These are phyloP conservation scores for Termitomyces sp. DNA, from an alignment of 768 basidiomycete species.

Conservation along the genomic window DNA sequence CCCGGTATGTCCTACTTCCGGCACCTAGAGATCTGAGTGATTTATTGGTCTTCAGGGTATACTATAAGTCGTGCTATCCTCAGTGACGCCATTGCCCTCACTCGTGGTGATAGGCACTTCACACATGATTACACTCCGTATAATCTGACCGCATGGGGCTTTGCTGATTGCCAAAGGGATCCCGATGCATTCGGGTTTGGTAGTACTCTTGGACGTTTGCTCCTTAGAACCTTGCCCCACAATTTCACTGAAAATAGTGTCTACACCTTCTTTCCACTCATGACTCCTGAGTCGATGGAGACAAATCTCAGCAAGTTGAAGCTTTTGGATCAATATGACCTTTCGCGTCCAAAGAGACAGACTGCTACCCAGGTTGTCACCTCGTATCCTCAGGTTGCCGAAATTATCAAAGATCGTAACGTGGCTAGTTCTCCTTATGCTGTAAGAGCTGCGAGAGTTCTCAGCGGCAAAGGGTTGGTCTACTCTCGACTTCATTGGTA, in stretches of 20 bases:
- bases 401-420: slow-evolving; percentile 41
- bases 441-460: slow-evolving; percentile 42
- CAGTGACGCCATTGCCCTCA: slow-evolving; percentile 80
- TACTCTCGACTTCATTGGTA: not conserved
- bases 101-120: slow-evolving; percentile 79
- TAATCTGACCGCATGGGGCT: slow-evolving; percentile 83
- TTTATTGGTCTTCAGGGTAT: slow-evolving; percentile 40
- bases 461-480: slow-evolving; percentile 53
- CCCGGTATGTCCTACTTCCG: slow-evolving; percentile 44
- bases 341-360: slow-evolving; percentile 38
- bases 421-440: slow-evolving; percentile 46
- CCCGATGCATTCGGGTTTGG: slow-evolving; percentile 68
- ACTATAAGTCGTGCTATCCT: slow-evolving; percentile 84
- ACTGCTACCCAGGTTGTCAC: slow-evolving; percentile 25
- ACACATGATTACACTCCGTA: slow-evolving; percentile 77
- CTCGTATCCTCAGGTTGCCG: slow-evolving; percentile 44
- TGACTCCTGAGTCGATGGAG: slow-evolving; percentile 71
- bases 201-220: slow-evolving; percentile 65
- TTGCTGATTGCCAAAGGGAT: slow-evolving; percentile 76
- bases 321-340: slow-evolving; percentile 46
- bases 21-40: not conserved
- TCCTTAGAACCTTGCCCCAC: slow-evolving; percentile 69
- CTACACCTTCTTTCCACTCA: slow-evolving; percentile 86
- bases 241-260: slow-evolving; percentile 63
- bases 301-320: slow-evolving; percentile 50